phyloP scores from a whole-genome alignment of 2,329 filamentous ascomycete genomes.

The Emergomyces orientalis region DNA sequence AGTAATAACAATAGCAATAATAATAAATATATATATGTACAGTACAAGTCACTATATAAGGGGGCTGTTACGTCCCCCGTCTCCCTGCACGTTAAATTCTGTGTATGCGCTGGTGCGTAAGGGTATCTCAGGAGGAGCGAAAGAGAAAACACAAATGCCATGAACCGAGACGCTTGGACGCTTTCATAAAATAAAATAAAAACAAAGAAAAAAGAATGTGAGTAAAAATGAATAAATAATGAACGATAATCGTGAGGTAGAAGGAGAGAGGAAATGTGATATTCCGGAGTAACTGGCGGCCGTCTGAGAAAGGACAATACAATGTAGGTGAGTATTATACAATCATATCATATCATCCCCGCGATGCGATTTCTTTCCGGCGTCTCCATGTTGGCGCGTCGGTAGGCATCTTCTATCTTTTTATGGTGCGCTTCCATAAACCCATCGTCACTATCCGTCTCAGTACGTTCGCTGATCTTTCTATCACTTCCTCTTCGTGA shows the following conservation, averaged over 20 bases:
- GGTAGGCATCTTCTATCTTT: conserved; percentile 3
- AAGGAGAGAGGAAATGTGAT: background rate
- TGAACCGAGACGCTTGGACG: background rate
- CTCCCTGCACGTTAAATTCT: background rate
- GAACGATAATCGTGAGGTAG: background rate
- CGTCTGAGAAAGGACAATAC: background rate
- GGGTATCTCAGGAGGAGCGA: background rate
- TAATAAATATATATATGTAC: background rate
- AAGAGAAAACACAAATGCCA: background rate
- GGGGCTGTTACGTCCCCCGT: background rate
- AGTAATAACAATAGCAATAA: background rate
- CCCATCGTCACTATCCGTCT: conserved; percentile 2
- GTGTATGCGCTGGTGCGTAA: background rate
- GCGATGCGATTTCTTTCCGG: background rate
- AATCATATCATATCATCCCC: conserved; percentile 8
- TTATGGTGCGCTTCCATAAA: conserved; percentile 3
- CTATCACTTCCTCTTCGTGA: background rate
- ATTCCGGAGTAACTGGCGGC: background rate
- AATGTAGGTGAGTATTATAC: too few species aligned
- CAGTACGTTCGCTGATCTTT: background rate
- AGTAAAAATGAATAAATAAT: background rate
- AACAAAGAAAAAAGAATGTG: background rate
- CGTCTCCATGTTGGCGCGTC: conserved; percentile 3
- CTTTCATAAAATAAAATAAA: background rate
- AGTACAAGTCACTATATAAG: background rate